These are phyloP conservation scores for Dalbergia cochinchinensis DNA, from an alignment of 306 rosid genomes.

Conservation along the genomic window DNA sequence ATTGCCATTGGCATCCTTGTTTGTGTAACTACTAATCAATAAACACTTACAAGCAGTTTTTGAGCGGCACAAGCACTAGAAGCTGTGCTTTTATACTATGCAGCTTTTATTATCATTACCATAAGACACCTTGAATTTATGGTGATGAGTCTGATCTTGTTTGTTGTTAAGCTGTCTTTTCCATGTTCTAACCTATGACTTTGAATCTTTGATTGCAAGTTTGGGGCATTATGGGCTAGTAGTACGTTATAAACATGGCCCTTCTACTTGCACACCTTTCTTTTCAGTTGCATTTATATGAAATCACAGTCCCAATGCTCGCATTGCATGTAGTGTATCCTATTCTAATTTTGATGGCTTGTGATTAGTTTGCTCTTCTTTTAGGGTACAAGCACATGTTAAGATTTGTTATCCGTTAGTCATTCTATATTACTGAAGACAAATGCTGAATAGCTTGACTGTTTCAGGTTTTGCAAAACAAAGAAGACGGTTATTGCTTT, in stretches of 20 bases:
- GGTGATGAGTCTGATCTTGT: neutral
- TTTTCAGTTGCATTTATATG: constrained; percentile 31
- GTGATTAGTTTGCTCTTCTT: constrained; percentile 3
- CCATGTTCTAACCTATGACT: constrained; percentile 1
- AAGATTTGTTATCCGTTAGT: neutral
- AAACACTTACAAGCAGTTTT: neutral
- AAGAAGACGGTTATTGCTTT: constrained; percentile 47
- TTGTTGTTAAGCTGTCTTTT: constrained; percentile 16
- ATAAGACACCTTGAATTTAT: neutral
- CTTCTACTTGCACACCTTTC: neutral
- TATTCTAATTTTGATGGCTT: constrained; percentile 36
- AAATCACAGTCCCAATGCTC: neutral
- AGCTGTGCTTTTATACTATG: constrained; percentile 9
- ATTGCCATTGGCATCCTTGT: neutral
- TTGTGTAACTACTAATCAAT: neutral
- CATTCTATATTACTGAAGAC: constrained; percentile 35
- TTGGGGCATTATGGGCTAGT: neutral
- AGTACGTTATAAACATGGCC: neutral
- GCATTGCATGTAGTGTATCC: constrained; percentile 5
- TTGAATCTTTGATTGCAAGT: neutral
- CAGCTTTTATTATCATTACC: neutral
- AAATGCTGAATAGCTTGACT: constrained; percentile 49
- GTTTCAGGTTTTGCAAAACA: constrained; percentile 68
- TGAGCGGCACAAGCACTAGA: neutral
- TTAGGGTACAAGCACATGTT: neutral